Evolutionary conservation across 1,139 yeast species (phyloP), one percentile per base, ranked within the genome.

Genomic region (Starmera stellimalicola): DNA sequence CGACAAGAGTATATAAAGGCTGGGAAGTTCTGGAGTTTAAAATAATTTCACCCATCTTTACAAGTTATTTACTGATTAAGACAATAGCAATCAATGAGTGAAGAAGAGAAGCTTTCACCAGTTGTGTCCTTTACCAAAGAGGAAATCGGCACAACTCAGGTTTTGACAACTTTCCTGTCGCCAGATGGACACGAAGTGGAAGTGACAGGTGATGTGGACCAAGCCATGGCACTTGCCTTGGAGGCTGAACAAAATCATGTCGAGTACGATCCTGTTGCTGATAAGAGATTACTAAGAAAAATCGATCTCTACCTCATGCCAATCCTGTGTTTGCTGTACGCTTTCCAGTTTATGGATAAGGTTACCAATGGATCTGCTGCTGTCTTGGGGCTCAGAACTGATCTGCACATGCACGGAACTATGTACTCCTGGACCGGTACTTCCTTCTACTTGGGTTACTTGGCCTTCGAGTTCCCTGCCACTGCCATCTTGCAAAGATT

Each of bases 271-370:
- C 48, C 47, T 7, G 57, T 47, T 22, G 51, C 52, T 17, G 58
- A 62, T 27, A 54, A 50, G 37, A 55, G 43, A 37, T 46, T 72
- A 10, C 52, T 65, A 14, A 44, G 70, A 35, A 77, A 76, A 45
- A 70, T 73, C 27, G 83, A 77, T 50, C 27, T 67, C 10, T 66
- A 53, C 40, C 48, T 78, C 41, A 56, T 74, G 43, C 80, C 85
- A 0, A 39, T 77, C 23, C 62, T 77, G 63, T 66, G 77, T 46
- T 40, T 69, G n/a, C 51, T 76, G 14, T 74, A 74, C 50, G 65
- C 75, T 12, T 58, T 68, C 30, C 85, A 77, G 51, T 74, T 68
- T 39, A 73, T 78, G 76, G 87, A 78, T 53, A 79, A 79, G 48
- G 55, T 65, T 16, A 57, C 81, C 7, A 72, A 67, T 27, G 61